Conservation (phyloP, 2,329 filamentous ascomycete species). For the Calonectria hongkongensis region DNA sequence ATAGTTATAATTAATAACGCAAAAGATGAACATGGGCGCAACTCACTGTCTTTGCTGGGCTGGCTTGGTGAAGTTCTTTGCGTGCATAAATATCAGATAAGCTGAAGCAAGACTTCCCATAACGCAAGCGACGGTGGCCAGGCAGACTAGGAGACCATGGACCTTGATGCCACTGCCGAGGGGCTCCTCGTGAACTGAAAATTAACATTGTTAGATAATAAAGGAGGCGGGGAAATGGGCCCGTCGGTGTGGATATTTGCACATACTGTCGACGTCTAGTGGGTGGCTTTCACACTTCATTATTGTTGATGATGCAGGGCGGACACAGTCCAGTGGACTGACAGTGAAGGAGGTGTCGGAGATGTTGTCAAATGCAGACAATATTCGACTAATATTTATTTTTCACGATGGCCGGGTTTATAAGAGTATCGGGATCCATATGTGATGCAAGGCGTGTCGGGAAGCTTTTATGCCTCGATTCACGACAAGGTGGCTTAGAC, state of each 20-base stretch:
- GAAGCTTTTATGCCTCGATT: background rate
- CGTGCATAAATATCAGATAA: background rate
- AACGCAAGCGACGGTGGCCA: background rate
- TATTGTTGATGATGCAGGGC: background rate
- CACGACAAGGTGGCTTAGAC: background rate
- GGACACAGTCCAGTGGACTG: background rate
- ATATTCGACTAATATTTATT: background rate
- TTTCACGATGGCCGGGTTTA: too few species aligned
- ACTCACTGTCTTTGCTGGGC: conserved; percentile 4
- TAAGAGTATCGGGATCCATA: too few species aligned
- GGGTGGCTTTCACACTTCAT: conserved; percentile 5
- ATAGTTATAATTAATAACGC: background rate
- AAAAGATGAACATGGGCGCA: background rate
- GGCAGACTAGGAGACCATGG: background rate
- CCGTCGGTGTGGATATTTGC: too few species aligned
- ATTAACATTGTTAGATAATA: too few species aligned
- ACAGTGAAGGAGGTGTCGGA: background rate
- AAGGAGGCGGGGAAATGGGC: too few species aligned
- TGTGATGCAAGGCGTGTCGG: background rate
- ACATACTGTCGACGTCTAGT: conserved; percentile 5
- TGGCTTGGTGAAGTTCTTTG: background rate
- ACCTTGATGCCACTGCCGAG: background rate
- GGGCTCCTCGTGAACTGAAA: background rate
- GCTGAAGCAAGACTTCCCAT: background rate
- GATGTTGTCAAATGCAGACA: background rate